These are phyloP conservation scores for Cicer bijugum DNA, from an alignment of 306 rosid species.

Conservation along the genomic window DNA sequence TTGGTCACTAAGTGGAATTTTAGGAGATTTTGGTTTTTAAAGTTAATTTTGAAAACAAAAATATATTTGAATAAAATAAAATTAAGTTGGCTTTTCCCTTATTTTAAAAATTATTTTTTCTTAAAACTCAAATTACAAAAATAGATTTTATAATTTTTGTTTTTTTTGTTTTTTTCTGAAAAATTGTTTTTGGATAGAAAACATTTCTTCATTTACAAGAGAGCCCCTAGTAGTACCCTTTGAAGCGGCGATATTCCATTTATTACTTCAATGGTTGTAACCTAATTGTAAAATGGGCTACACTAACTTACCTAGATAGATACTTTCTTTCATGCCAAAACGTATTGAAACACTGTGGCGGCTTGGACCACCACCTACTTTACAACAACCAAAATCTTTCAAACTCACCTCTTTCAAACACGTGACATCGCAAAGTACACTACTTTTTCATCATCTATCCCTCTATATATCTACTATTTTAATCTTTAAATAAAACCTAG, in stretches of 20 bases:
- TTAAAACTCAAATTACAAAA: too few relatives aligned
- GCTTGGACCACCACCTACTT: conserved; percentile 15
- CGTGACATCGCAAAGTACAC: background rate
- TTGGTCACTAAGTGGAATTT: conserved; percentile 11
- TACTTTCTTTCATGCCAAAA: conserved; percentile 10
- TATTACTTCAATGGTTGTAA: background rate
- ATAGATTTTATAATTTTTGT: too few relatives aligned
- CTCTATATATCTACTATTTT: background rate
- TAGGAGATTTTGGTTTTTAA: too few relatives aligned
- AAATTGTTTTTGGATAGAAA: too few relatives aligned
- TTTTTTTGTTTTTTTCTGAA: too few relatives aligned
- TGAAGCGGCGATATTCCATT: background rate
- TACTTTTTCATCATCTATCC: background rate
- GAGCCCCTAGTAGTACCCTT: background rate
- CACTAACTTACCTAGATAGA: background rate
- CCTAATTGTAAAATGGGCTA: background rate
- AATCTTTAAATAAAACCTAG: background rate
- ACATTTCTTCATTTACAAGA: background rate
- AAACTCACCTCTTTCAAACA: conserved; percentile 2
- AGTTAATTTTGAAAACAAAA: too few relatives aligned
- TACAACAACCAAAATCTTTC: background rate
- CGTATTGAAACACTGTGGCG: background rate
- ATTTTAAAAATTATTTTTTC: too few relatives aligned
- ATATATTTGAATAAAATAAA: too few relatives aligned
- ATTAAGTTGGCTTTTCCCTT: too few relatives aligned